Evolutionary conservation across 768 basidiomycete species (phyloP).

Genomic region (Saitozyma podzolica): DNA sequence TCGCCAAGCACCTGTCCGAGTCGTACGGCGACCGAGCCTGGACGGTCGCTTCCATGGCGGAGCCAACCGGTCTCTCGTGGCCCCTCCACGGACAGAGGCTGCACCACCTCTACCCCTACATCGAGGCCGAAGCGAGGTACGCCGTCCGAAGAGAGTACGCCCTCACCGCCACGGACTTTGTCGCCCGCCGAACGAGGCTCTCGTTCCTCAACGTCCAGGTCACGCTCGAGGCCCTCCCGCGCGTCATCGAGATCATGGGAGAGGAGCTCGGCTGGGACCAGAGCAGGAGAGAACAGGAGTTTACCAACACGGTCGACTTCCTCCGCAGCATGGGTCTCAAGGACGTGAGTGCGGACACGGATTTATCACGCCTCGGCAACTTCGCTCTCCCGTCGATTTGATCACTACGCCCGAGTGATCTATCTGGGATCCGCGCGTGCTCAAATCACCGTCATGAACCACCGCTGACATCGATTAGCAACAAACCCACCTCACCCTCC

Average conservation of each 20-base stretch:
- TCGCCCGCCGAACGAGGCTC: constrained; percentile 88
- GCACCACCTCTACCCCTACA: constrained; percentile 72
- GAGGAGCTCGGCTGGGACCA: constrained; percentile 77
- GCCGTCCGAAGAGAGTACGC: constrained; percentile 89
- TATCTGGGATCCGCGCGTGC: too few relatives aligned
- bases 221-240: constrained; percentile 78
- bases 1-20: constrained; percentile 88
- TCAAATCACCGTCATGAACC: too few relatives aligned
- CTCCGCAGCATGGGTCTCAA: constrained; percentile 82
- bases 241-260: constrained; percentile 87
- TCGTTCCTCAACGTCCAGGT: constrained; percentile 89
- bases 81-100: constrained; percentile 82
- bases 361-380: too few relatives aligned
- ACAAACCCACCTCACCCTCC: constrained; percentile 41
- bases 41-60: constrained; percentile 80
- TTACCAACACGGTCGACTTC: constrained; percentile 65
- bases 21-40: constrained; percentile 96
- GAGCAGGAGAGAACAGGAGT: constrained; percentile 63
- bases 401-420: too few relatives aligned
- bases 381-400: too few relatives aligned
- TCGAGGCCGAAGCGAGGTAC: constrained; percentile 91
- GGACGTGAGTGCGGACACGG: constrained; percentile 31
- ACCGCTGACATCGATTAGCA: background rate
- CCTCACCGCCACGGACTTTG: constrained; percentile 84
- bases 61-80: constrained; percentile 75